Percentiles rank a stretch among this genome's conserved stretches.
Conservation (phyloP, 2,329 filamentous ascomycete species). For the Blastomyces emzantsi region DNA sequence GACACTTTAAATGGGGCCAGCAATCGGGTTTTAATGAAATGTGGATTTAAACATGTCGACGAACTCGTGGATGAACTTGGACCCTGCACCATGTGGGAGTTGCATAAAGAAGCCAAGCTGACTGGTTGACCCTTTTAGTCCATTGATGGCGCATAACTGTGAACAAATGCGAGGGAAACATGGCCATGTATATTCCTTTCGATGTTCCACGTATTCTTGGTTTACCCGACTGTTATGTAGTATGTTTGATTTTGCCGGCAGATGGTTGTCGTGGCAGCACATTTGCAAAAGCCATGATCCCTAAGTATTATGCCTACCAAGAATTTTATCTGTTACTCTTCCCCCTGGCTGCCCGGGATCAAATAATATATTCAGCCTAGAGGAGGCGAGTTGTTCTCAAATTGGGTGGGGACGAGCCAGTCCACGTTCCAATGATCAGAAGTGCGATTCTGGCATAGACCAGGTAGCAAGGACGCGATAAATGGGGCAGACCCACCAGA, state of each 20-base stretch:
- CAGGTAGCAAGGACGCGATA: background rate
- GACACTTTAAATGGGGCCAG: background rate
- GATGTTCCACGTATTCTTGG: background rate
- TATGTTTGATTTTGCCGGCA: background rate
- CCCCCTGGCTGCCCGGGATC: background rate
- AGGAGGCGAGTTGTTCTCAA: background rate
- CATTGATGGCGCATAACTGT: background rate
- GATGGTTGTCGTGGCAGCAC: background rate
- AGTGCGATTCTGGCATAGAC: background rate
- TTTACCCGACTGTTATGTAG: background rate
- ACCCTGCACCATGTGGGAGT: conserved; percentile 9
- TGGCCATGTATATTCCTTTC: background rate
- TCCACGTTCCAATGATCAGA: background rate
- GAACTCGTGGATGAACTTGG: background rate
- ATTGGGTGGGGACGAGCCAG: background rate
- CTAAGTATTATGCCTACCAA: background rate
- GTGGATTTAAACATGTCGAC: conserved; percentile 4
- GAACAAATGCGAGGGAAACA: background rate
- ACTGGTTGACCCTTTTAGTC: background rate
- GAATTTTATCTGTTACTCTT: background rate
- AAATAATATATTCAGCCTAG: background rate
- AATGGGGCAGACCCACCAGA: background rate
- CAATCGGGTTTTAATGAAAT: conserved; percentile 8
- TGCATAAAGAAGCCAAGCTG: conserved; percentile 12
- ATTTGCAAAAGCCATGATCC: background rate